Evolutionary conservation across 768 basidiomycete species (phyloP).

Genomic region (Tricholoma furcatifolium): DNA sequence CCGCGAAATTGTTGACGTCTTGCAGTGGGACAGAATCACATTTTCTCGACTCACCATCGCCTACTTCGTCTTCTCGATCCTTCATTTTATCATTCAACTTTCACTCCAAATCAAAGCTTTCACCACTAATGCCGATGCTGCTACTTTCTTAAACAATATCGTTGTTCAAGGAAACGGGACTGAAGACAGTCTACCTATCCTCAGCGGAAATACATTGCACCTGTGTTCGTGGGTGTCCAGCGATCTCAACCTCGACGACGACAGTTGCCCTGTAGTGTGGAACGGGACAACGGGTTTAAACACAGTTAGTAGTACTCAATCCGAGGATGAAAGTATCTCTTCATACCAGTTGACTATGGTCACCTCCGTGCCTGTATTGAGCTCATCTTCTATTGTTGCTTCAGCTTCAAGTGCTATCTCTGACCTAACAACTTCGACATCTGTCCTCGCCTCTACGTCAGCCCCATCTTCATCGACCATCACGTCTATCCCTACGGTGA

Average conservation of each 20-base stretch:
- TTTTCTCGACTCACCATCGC: slow-evolving; percentile 62
- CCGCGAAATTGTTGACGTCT: background rate
- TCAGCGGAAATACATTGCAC: slow-evolving; percentile 45
- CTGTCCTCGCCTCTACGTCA: slow-evolving; percentile 5
- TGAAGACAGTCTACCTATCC: slow-evolving; percentile 50
- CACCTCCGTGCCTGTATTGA: too few species aligned
- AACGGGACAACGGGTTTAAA: slow-evolving; percentile 29
- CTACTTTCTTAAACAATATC: slow-evolving; percentile 49
- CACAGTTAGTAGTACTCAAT: slow-evolving; percentile 1
- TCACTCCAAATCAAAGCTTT: slow-evolving; percentile 68
- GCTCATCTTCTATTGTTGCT: slow-evolving; percentile 1
- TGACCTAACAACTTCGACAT: background rate
- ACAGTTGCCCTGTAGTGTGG: slow-evolving; percentile 57
- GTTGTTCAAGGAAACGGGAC: slow-evolving; percentile 47
- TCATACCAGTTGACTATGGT: too few species aligned
- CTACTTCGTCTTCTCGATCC: slow-evolving; percentile 66
- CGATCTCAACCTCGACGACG: slow-evolving; percentile 33
- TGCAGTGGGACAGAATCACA: slow-evolving; percentile 69
- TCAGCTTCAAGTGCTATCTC: background rate
- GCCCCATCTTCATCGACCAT: slow-evolving; percentile 10
- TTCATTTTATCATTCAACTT: slow-evolving; percentile 68
- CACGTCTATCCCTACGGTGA: background rate
- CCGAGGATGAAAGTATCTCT: background rate
- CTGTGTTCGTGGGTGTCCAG: slow-evolving; percentile 57
- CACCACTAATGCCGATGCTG: slow-evolving; percentile 60